Evolutionary conservation across 768 basidiomycete genomes (phyloP), one percentile per base, ranked within the genome.

Genomic region (Hemileccinum rubropunctum): DNA sequence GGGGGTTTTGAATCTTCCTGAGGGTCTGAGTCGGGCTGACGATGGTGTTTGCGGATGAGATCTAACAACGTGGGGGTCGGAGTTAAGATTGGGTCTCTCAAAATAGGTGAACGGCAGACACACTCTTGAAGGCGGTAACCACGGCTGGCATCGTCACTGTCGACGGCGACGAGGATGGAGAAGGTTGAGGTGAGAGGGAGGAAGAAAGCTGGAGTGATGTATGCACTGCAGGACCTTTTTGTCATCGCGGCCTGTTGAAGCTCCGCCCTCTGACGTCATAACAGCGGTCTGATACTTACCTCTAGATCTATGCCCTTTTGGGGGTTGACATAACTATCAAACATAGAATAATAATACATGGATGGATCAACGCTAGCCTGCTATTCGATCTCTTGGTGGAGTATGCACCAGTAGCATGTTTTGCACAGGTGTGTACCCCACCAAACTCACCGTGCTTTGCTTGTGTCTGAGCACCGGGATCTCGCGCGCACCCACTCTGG

Each of bases 121-220:
- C 66, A 91, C 91, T 93, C 77, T 92, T 94, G 75, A 94, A 89
- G 18, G 87, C 86, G 70, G 92, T 83, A 60, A 94, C 86, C 45
- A 91, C 86, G 50, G 77, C 77, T 53, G 84, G 84, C 86, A 87
- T 87, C 43, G 54, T 57, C 23, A 11, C 20, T 33, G 43, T 54
- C 38, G 51, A 49, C 33, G 51, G 34, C 27, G 51, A 4, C 8
- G 51, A 33, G 9, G 56, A 47, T 3, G 53, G 3, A 15, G 38
- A 30, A 23, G 9, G 41, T 6, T 14, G 35, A 35, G 37, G 45
- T 38, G 30, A 38, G 27, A n/a, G 48, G 21, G 48, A 42, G 30
- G 42, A 15, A 44, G 43, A 45, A 42, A 27, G 17, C 32, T 55
- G 56, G 47, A 28, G 45, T 26, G 27, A 38, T 39, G 59, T 56